Evolutionary conservation across 2,329 filamentous ascomycete species (phyloP).

Genomic region (Fusarium sambucinum): DNA sequence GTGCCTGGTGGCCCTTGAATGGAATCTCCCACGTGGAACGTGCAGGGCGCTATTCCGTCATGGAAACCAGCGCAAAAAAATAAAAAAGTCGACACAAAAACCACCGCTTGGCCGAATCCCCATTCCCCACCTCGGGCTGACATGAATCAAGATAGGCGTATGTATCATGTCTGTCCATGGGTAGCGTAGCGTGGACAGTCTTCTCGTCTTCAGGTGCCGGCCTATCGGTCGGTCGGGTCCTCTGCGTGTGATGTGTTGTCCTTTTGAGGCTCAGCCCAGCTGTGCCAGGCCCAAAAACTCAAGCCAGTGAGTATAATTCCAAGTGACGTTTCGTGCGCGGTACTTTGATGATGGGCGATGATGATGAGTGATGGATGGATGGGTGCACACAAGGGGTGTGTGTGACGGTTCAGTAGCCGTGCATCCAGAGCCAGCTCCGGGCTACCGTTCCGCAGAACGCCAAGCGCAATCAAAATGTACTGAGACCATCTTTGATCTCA

Average conservation of each 20-base stretch:
- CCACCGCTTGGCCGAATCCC: constrained; percentile 40
- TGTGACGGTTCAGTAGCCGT: constrained; percentile 35
- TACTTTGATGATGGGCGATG: constrained; percentile 4
- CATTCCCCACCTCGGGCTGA: constrained; percentile 19
- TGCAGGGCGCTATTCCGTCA: constrained; percentile 48
- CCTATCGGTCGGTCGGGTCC: constrained; percentile 4
- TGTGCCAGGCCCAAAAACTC: constrained; percentile 18
- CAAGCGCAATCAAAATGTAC: constrained; percentile 38
- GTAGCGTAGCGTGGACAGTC: constrained; percentile 1
- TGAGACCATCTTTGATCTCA: constrained; percentile 33
- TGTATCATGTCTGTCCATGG: constrained; percentile 3
- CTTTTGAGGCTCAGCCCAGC: constrained; percentile 30
- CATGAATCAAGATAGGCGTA: constrained; percentile 31
- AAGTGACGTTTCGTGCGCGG: constrained; percentile 31
- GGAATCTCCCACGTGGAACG: constrained; percentile 50
- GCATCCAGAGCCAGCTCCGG: constrained; percentile 44
- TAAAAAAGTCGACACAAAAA: constrained; percentile 43
- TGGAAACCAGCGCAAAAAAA: constrained; percentile 37
- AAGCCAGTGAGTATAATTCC: constrained; percentile 28
- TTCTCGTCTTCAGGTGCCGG: constrained; percentile 8
- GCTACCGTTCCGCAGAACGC: constrained; percentile 40
- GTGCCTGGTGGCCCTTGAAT: constrained; percentile 35
- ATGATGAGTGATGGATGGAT: constrained; percentile 20
- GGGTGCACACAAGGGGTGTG: constrained; percentile 38
- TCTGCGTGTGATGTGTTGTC: constrained; percentile 22